Conservation (phyloP, 345 rosid species). For the Salix suchowensis region DNA sequence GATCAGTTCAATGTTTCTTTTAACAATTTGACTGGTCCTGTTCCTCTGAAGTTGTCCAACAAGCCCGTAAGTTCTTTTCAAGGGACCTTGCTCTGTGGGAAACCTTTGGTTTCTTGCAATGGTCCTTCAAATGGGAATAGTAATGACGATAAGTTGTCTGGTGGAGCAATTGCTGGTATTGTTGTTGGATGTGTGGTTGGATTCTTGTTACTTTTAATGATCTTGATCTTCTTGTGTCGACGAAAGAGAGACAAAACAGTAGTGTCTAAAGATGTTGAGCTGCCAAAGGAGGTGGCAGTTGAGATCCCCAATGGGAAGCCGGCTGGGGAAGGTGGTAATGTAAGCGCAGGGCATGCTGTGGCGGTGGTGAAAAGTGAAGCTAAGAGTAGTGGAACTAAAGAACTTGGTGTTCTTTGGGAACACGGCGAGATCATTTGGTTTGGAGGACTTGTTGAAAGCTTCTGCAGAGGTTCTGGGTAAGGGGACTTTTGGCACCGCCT, state of each 20-base stretch:
- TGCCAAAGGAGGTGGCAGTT: constrained; percentile 8
- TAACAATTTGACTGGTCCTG: constrained; percentile 32
- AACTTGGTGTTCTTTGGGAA: constrained; percentile 38
- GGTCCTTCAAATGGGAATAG: constrained; percentile 5
- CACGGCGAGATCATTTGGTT: constrained; percentile 19
- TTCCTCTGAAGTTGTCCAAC: constrained; percentile 28
- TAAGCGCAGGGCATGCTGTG: neutral
- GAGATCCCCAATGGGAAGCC: constrained; percentile 19
- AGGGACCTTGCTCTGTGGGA: constrained; percentile 40
- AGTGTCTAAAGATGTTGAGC: constrained; percentile 8
- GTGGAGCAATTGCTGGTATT: constrained; percentile 44
- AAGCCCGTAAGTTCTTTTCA: constrained; percentile 18
- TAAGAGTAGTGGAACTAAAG: constrained; percentile 24
- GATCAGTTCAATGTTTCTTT: constrained; percentile 42
- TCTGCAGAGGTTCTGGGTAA: constrained; percentile 51
- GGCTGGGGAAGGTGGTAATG: constrained; percentile 5
- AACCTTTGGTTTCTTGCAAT: constrained; percentile 36
- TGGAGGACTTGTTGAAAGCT: constrained; percentile 46
- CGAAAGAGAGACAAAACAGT: constrained; percentile 18
- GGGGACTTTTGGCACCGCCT: constrained; percentile 50
- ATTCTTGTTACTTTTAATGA: constrained; percentile 28
- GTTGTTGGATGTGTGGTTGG: constrained; percentile 37
- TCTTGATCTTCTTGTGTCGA: constrained; percentile 32
- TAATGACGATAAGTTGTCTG: constrained; percentile 22
- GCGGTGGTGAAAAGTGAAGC: constrained; percentile 14